phyloP scores from a whole-genome alignment of 108 stramenopile species.

The Conticribra guillardii region DNA sequence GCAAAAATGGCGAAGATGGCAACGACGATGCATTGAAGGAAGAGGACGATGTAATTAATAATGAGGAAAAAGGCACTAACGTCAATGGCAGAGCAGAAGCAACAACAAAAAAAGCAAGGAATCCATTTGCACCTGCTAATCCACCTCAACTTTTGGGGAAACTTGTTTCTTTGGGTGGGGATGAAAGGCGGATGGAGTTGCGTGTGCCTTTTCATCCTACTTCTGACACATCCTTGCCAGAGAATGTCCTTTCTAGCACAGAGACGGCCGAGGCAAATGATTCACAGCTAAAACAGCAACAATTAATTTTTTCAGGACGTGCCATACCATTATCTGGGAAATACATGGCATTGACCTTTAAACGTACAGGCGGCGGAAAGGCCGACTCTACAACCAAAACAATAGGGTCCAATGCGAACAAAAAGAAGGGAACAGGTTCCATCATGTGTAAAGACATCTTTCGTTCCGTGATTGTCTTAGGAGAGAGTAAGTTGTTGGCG shows the following conservation, averaged over 20 bases:
- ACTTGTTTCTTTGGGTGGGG: conserved; percentile 16
- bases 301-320: conserved; percentile 36
- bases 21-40: conserved; percentile 2
- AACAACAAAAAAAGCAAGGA: conserved; percentile 11
- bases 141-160: conserved; percentile 44
- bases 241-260: background rate
- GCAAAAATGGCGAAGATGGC: conserved; percentile 5
- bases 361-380: conserved; percentile 42
- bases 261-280: background rate
- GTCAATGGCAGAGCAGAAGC: conserved; percentile 1
- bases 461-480: conserved; percentile 76
- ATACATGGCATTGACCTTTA: conserved; percentile 40
- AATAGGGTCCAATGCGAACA: conserved; percentile 11
- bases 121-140: conserved; percentile 41
- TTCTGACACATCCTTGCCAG: background rate
- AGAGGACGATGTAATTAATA: background rate
- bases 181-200: conserved; percentile 23
- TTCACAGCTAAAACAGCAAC: conserved; percentile 13
- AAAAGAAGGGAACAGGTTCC: conserved; percentile 59
- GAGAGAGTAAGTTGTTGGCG: conserved; percentile 49
- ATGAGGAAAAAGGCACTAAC: background rate
- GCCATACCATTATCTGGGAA: conserved; percentile 46
- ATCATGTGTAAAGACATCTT: conserved; percentile 66
- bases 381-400: conserved; percentile 35
- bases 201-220: conserved; percentile 34